A percentile compares a stretch with the other conserved stretches of the same genome.
These are phyloP conservation scores for Corynespora cassiicola DNA, from an alignment of 2,329 filamentous ascomycete genomes.

Conservation along the genomic window DNA sequence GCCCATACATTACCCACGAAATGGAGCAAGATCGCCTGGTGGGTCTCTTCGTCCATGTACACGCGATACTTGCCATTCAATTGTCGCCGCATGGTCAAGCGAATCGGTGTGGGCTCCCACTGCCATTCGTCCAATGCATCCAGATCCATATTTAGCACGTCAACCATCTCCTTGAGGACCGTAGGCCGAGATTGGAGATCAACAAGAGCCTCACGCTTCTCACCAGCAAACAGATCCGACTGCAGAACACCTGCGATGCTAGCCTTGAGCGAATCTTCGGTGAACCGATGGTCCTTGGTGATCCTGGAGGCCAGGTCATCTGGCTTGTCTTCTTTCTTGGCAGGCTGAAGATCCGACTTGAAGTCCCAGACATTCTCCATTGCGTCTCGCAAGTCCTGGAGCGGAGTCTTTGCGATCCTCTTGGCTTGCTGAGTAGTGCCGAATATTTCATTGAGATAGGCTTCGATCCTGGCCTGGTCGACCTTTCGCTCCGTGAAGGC, in stretches of 20 bases:
- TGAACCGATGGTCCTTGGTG: conserved; percentile 43
- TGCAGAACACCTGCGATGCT: conserved; percentile 58
- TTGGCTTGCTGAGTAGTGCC: conserved; percentile 46
- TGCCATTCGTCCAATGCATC: conserved; percentile 58
- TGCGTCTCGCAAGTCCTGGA: conserved; percentile 49
- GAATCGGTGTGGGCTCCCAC: conserved; percentile 56
- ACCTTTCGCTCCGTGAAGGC: conserved; percentile 60
- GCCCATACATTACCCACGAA: conserved; percentile 62
- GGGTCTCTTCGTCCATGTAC: conserved; percentile 65
- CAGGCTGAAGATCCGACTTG: conserved; percentile 22
- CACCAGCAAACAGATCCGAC: conserved; percentile 58
- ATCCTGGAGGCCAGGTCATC: no score
- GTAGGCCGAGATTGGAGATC: conserved; percentile 58
- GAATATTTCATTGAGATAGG: conserved; percentile 62
- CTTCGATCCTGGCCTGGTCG: conserved; percentile 53
- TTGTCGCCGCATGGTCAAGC: conserved; percentile 59
- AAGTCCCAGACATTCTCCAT: conserved; percentile 38
- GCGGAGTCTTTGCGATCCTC: conserved; percentile 43
- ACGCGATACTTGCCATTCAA: conserved; percentile 66
- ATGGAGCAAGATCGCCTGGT: conserved; percentile 62
- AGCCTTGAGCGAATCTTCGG: conserved; percentile 48
- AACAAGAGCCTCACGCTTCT: conserved; percentile 58
- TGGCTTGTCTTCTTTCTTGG: conserved; percentile 7
- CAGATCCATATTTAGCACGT: conserved; percentile 65
- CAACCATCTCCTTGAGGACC: conserved; percentile 60